Evolutionary conservation across 176 grass and related monocot genomes (phyloP), one percentile per base, ranked within the genome.

Genomic region (Oryza officinalis): DNA sequence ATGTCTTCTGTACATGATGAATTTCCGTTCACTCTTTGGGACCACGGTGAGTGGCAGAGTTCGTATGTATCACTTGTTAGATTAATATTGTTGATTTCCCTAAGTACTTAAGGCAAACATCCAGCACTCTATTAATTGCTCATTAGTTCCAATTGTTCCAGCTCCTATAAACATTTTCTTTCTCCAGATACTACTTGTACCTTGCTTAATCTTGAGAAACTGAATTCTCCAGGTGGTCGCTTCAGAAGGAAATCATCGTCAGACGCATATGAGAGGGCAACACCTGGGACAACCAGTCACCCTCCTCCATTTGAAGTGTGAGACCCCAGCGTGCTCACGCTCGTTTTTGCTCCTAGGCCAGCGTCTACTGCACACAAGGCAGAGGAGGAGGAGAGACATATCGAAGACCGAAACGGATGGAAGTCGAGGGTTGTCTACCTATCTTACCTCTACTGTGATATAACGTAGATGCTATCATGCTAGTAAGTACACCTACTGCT

Each of bases 241-340:
- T 93, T 97, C 75, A 88, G 95, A 88, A 94, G 95, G 93, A 97
- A 97, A 91, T 97, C 92, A 74, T 86, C 69, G 3, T 97, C 92
- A 0, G 95, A 97, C 38, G 86, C 95, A 65, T 97, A 93, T 22
- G 88, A 89, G 72, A 94, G 88, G 84, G 84, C 75, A 17, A 71
- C 77, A 14, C 27, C 87, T 4, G 93, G 78, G 25, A 71, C 88
- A 1, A 86, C 82, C 40, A 94, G 80, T 38, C 81, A 85, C 1
- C 27, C 88, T 76, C 84, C 95, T 70, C 49, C 88, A 15, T 88
- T 88, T 59, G 95, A 94, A 71, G 88, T 97, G 86, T 97, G 90
- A 97, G 25, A 26, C 25, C 5, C 35, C 22, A 20, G 28, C 22
- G 37, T 6, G 82, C 54, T 72, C 90, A 59, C 40, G 6, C 74